Evolutionary conservation across 306 rosid genomes (phyloP), one percentile per base, ranked within the genome.

Genomic region (Vigna hirtella): DNA sequence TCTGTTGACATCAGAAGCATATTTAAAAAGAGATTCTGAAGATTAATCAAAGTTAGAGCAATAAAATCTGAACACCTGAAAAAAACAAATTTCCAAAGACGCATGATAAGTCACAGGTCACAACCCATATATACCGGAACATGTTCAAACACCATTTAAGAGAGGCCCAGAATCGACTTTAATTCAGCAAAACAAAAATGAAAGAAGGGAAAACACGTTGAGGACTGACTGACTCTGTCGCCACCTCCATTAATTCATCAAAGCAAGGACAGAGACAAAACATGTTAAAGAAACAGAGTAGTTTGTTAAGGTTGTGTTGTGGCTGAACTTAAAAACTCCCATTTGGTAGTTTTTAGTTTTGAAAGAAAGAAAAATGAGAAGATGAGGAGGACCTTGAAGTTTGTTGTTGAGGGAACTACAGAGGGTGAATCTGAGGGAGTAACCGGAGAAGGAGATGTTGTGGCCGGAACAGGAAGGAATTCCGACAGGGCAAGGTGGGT

Each of bases 331-430:
- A 51, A 78, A 66, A 11, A 20, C 38, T 70, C 36, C 77, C 70
- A 51, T 79, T 71, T 16, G 20, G 13, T 53, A 20, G 8, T 53
- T 30, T 17, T 11, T 12, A 45, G 13, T 45, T 56, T 56, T 7
- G 18, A 47, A 17, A 59, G 32, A 36, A 13, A 45, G 9, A 22
- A 53, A 8, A 66, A 30, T 4, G 56, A 30, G 71, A 22, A 49
- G 40, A 71, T 9, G 62, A 26, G 77, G 77, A 42, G 79, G 77
- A 92, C 97, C 93, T 87, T 87, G 88, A 62, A 61, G 18, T 30
- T 36, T 65, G 8, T 62, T 76, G 26, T 28, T 7, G 63, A 14
- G 57, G 63, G 22, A 67, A 66, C 79, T 87, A 85, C 71, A 83
- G 45, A 79, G 84, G 72, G 6, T 76, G 81, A 82, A 81, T 74